phyloP scores from a whole-genome alignment of 2,329 filamentous ascomycete species.

The Diaporthe longicolla region DNA sequence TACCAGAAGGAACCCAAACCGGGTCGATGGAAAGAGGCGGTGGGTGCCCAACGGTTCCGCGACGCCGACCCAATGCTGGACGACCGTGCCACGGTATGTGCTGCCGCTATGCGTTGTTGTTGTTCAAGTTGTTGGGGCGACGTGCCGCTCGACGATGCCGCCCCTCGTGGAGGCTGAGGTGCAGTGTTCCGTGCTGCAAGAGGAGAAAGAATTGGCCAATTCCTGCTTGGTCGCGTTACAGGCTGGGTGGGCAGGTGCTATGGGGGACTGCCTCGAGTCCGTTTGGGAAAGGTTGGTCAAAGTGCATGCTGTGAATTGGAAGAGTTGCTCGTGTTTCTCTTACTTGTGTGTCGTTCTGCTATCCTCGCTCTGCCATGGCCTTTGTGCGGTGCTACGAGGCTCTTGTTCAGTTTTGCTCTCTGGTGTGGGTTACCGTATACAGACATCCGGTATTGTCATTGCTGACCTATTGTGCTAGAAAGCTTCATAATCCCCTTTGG shows the following conservation, averaged over 20 bases:
- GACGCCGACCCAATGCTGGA: conserved; percentile 24
- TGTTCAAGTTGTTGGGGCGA: not conserved
- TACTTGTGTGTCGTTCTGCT: not conserved
- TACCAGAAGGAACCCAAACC: not conserved
- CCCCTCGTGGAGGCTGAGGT: conserved; percentile 12
- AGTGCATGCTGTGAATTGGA: not conserved
- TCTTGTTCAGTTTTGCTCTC: not conserved
- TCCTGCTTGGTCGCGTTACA: not conserved
- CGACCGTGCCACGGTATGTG: not conserved
- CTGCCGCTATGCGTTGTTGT: conserved; percentile 17
- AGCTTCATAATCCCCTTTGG: not conserved
- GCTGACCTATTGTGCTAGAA: not conserved
- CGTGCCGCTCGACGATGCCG: not conserved
- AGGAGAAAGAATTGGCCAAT: conserved; percentile 22
- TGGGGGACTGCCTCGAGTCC: conserved; percentile 21
- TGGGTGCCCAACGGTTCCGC: conserved; percentile 30
- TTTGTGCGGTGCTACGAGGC: conserved; percentile 9
- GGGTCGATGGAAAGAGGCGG: conserved; percentile 4
- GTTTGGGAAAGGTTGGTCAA: not conserved
- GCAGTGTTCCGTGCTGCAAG: conserved; percentile 13
- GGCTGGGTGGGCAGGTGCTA: not conserved
- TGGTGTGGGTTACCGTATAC: not conserved
- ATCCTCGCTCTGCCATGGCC: not conserved
- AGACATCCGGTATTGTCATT: not conserved
- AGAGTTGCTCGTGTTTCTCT: conserved; percentile 13